Evolutionary conservation across 2,329 filamentous ascomycete species (phyloP), one percentile per base, ranked within the genome.

Genomic region (Cytospora leucostoma): DNA sequence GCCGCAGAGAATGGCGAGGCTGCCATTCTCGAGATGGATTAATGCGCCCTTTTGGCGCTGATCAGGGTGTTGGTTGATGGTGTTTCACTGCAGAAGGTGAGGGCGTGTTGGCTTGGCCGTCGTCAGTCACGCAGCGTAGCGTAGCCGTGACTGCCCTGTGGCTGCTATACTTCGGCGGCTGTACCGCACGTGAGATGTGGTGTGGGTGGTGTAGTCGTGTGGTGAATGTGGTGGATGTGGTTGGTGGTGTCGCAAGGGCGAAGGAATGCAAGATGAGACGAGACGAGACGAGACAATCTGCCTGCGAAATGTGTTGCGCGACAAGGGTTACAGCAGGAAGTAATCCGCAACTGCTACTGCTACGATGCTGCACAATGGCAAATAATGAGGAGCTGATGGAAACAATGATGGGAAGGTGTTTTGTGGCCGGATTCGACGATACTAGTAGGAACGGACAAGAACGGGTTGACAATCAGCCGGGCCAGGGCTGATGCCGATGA

Each of bases 1-100:
- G 72, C 73, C 63, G 73, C 68, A 19, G 76, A 80, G 69, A 71
- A 75, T 47, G 78, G 77, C 47, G 78, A 78, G 35, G 76, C 74
- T 49, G 62, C 62, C 62, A 65, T 65, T 50, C 50, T 56, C 58
- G 44, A 19, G 37, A 56, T 59, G 50, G 57, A 19, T 44, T 56
- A 19, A 38, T 53, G 49, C 61, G 55, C 61, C 61, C 21, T 56
- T 51, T 55, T 62, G 61, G 61, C 61, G 61, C 61, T 62, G 44
- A 49, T 52, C 32, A 21, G 55, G 47, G 52, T 27, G 55, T 19
- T 58, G 55, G 61, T 54, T 62, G 55, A 55, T 32, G 58, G 47
- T 53, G 54, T 53, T 47, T 58, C 54, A 62, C 61, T 62, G 61
- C 55, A 58, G 54, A 49, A 53, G 44, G 47, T 58, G 55, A 59